Percentiles rank a stretch among this genome's conserved stretches.
Conservation (phyloP, 345 rosid species). For the Aegle marmelos region DNA sequence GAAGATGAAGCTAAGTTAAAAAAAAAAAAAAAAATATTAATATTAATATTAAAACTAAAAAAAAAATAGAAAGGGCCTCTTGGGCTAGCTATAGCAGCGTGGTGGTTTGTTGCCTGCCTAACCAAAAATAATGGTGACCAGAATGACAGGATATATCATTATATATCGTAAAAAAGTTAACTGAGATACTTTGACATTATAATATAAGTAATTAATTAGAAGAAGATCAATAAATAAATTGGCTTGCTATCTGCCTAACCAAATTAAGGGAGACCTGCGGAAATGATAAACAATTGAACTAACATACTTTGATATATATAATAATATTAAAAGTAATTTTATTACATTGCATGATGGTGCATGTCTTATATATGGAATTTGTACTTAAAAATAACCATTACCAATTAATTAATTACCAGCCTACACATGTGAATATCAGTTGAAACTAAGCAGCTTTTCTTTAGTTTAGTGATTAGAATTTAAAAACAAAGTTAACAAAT, state of each 20-base stretch:
- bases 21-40: not conserved
- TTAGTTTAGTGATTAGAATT: not conserved
- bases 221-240: not conserved
- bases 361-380: not conserved
- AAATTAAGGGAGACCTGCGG: not conserved
- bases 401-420: not conserved
- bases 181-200: not conserved
- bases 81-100: not conserved
- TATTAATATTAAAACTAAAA: too few relatives aligned
- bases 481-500: not conserved
- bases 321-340: not conserved
- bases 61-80: not conserved
- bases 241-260: conserved; percentile 1
- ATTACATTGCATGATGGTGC: conserved; percentile 5
- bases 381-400: not conserved
- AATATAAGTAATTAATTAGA: not conserved
- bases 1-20: not conserved
- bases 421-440: not conserved
- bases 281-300: not conserved
- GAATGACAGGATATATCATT: not conserved
- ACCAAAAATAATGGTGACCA: not conserved
- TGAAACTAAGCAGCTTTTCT: not conserved
- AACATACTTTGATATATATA: not conserved
- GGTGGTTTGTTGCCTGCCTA: not conserved
- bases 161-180: not conserved